These are phyloP conservation scores for Actinomortierella ambigua DNA, from an alignment of 371 early-diverging fungal species.

Conservation along the genomic window DNA sequence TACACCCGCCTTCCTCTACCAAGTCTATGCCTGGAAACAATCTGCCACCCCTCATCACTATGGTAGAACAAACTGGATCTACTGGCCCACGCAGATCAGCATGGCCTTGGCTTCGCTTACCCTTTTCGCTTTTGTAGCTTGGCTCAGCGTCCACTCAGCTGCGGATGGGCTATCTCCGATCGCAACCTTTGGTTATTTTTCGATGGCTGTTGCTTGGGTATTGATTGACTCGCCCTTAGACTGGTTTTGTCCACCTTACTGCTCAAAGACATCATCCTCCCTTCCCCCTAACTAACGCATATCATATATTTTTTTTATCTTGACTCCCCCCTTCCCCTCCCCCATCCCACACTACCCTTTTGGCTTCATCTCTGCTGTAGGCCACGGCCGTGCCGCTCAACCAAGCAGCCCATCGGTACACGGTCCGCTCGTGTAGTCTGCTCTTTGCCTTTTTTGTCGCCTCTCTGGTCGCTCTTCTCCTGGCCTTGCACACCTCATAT, in stretches of 20 bases:
- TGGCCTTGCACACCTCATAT: constrained; percentile 12
- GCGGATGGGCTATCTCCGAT: neutral
- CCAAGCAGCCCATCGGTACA: constrained; percentile 32
- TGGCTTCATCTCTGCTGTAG: constrained; percentile 3
- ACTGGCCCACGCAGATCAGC: constrained; percentile 27
- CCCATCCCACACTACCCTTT: neutral
- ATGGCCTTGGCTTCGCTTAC: constrained; percentile 5
- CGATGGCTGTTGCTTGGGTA: constrained; percentile 27
- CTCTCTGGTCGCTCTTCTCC: constrained; percentile 1
- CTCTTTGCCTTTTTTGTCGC: constrained; percentile 16
- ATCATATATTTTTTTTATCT: no score
- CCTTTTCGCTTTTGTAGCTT: constrained; percentile 1
- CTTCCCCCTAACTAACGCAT: no score
- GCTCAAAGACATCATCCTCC: no score
- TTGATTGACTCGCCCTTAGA: no score
- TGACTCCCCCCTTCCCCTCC: no score
- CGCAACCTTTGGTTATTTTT: constrained; percentile 3
- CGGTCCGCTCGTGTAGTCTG: constrained; percentile 29
- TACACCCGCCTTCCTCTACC: constrained; percentile 31
- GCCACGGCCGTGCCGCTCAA: constrained; percentile 16
- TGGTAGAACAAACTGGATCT: constrained; percentile 36
- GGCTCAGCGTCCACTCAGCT: neutral
- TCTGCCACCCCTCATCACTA: constrained; percentile 43
- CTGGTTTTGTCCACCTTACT: no score
- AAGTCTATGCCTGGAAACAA: neutral